Percentiles rank a stretch among this genome's conserved stretches.
Conservation (phyloP, 768 basidiomycete genomes). For the Rhizopogon vinicolor region DNA sequence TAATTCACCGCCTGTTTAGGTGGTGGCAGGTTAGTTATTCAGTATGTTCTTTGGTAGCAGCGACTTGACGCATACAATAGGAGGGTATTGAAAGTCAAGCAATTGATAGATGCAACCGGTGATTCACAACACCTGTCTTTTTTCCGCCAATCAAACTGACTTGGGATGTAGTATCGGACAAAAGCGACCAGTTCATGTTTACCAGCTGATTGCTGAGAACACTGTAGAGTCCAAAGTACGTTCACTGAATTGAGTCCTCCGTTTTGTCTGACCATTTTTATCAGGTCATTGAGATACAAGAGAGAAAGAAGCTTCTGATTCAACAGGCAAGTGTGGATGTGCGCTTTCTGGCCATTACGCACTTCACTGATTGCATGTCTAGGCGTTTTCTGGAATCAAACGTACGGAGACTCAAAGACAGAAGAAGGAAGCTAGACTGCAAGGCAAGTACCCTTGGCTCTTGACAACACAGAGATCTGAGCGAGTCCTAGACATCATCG, state of each 20-base stretch:
- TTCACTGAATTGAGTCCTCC: background rate
- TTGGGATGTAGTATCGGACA: slow-evolving; percentile 60
- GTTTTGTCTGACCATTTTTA: background rate
- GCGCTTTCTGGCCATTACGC: background rate
- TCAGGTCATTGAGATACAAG: slow-evolving; percentile 80
- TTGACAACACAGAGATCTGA: background rate
- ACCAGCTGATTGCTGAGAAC: slow-evolving; percentile 85
- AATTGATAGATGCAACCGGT: slow-evolving; percentile 76
- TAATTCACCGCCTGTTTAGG: slow-evolving; percentile 28
- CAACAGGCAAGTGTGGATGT: slow-evolving; percentile 47
- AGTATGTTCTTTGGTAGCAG: background rate
- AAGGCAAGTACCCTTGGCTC: slow-evolving; percentile 44
- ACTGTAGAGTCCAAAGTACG: slow-evolving; percentile 81
- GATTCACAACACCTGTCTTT: slow-evolving; percentile 5
- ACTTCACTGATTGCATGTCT: background rate
- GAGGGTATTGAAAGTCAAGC: slow-evolving; percentile 86
- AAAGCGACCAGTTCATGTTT: slow-evolving; percentile 77
- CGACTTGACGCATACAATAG: slow-evolving; percentile 24
- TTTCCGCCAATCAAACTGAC: slow-evolving; percentile 2
- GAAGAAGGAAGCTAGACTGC: slow-evolving; percentile 75
- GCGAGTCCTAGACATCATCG: slow-evolving; percentile 46
- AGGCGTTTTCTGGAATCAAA: slow-evolving; percentile 87
- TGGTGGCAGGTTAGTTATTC: slow-evolving; percentile 63
- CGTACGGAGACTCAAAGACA: slow-evolving; percentile 69
- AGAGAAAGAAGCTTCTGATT: slow-evolving; percentile 75